Evolutionary conservation across 2,329 filamentous ascomycete species (phyloP), one percentile per base, ranked within the genome.

Genomic region (Xylariaceae sp.): DNA sequence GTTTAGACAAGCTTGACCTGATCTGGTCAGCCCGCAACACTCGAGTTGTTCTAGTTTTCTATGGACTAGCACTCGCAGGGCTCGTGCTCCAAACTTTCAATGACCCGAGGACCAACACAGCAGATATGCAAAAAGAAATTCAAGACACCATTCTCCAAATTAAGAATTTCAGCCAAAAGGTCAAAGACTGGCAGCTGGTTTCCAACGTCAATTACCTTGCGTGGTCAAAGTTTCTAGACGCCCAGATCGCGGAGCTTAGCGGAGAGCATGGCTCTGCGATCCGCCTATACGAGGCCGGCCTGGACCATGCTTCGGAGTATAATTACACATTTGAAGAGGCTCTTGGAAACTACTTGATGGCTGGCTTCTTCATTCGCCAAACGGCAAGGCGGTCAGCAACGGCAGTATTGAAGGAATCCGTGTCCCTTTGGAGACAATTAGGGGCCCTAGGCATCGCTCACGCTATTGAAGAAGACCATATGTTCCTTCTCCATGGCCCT

Each of bases 291-390:
- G 90, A 94, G 69, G 79, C 84, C 60, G 85, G 87, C 6, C 74
- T 92, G 55, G 89, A 93, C 65, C 89, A 92, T 66, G 84, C 87
- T 11, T 80, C 89, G 17, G 80, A 89, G 53, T 81, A 91, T 64
- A 80, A 81, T 39, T 88, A 90, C 60, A 68, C 82, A 2, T 82
- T 92, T 46, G 90, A 93, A 58, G 88, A 92, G 70, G 90, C 87
- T 0, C 78, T 92, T 1, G 84, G 86, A 14, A 88, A 89, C 67
- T 90, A 91, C 68, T 77, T 92, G 26, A 88, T 92, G 76, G 89
- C 86, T 1, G 88, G 88, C 8, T 87, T 86, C 68, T 85, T 92
- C 60, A 78, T 90, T 50, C 80, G 89, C 12, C 80, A 82, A 60
- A 82, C 83, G 11, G 87, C 88, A 3, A 80, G 85, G 34, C 78